These are phyloP conservation scores for Multifurca ochricompacta DNA, from an alignment of 768 basidiomycete genomes.

Conservation along the genomic window DNA sequence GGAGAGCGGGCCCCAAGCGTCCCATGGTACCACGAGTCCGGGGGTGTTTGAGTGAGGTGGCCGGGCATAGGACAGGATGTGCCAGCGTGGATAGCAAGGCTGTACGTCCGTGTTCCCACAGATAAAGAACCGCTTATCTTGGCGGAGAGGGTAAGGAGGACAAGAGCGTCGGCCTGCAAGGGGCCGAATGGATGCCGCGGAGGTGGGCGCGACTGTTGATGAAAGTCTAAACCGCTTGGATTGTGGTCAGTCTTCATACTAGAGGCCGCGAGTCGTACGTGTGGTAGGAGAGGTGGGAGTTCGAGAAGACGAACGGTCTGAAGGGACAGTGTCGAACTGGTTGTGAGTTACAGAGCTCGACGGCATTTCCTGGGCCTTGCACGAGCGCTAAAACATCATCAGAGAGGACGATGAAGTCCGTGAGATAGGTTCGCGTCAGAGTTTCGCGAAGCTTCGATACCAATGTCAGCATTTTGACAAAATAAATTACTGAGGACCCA, in stretches of 20 bases:
- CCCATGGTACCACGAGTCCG: background rate
- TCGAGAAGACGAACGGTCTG: background rate
- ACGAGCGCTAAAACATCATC: constrained; percentile 1
- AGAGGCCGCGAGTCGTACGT: background rate
- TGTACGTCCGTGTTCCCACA: background rate
- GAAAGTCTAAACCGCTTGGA: background rate
- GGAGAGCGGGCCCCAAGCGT: background rate
- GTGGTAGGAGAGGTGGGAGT: background rate
- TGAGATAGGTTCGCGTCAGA: background rate
- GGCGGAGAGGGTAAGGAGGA: background rate
- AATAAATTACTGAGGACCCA: background rate
- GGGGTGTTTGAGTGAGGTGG: background rate
- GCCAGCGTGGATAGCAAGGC: background rate
- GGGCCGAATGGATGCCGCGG: background rate
- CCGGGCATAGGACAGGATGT: background rate
- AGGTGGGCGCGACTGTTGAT: background rate
- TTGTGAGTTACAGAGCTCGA: background rate
- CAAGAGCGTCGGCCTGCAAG: background rate
- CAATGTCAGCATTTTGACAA: background rate
- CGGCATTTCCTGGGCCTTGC: background rate
- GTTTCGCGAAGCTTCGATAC: background rate
- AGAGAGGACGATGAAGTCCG: background rate
- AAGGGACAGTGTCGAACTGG: background rate
- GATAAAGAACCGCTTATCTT: background rate
- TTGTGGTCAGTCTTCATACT: background rate